Conservation (phyloP, 108 stramenopile genomes). For the Fragilariopsis cylindrus region DNA sequence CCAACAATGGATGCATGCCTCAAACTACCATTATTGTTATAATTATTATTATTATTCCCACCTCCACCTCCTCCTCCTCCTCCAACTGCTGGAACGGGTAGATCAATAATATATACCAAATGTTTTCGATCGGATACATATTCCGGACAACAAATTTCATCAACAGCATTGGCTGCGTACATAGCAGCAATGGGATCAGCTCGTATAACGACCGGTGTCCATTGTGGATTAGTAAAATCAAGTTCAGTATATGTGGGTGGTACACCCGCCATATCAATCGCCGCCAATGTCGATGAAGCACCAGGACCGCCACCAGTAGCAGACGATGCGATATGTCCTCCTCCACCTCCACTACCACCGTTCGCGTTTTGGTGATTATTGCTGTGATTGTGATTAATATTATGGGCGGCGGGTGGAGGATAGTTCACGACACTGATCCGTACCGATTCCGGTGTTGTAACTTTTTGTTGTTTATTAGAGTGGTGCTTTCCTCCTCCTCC, state of each 20-base stretch:
- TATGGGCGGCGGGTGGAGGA: background rate
- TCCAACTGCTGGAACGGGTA: conserved; percentile 39
- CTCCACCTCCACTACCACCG: background rate
- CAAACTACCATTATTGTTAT: conserved; percentile 9
- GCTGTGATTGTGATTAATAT: conserved; percentile 1
- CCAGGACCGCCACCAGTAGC: background rate
- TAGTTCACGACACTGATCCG: conserved; percentile 12
- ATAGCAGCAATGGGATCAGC: conserved; percentile 61
- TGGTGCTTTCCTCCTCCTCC: background rate
- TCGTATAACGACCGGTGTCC: conserved; percentile 75
- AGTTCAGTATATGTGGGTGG: conserved; percentile 47
- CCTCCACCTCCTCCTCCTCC: too few relatives aligned
- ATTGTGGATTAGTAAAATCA: conserved; percentile 48
- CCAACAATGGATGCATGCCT: conserved; percentile 69
- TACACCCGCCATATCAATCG: conserved; percentile 5
- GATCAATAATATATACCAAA: conserved; percentile 37
- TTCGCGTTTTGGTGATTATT: conserved; percentile 16
- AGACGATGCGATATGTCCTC: background rate
- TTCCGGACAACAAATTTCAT: conserved; percentile 18
- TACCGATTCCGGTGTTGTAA: background rate
- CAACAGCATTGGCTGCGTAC: conserved; percentile 35
- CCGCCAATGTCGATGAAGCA: background rate
- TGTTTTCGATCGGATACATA: conserved; percentile 23
- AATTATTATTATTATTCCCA: background rate
- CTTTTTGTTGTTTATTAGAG: background rate